Conservation (phyloP, 1,139 yeast genomes). For the Lizanozyma gosingica region DNA sequence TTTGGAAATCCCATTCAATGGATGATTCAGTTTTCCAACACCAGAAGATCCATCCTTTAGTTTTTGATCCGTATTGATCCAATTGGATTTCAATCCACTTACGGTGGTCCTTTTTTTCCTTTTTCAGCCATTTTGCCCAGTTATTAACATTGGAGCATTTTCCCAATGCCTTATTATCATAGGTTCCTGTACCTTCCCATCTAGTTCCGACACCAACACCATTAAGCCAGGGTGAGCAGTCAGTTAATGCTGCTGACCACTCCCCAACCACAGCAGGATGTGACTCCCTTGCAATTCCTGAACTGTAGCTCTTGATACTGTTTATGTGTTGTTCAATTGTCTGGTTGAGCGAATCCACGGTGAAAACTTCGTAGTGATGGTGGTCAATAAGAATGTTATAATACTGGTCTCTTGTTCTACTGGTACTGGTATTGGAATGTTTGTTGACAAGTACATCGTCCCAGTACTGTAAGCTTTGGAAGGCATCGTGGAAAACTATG, state of each 20-base stretch:
- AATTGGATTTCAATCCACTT: constrained; percentile 42
- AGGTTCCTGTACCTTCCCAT: constrained; percentile 41
- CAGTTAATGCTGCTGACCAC: constrained; percentile 58
- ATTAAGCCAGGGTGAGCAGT: constrained; percentile 58
- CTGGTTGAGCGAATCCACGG: constrained; percentile 28
- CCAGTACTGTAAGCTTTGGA: constrained; percentile 43
- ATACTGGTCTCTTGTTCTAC: constrained; percentile 11
- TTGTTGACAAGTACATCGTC: constrained; percentile 31
- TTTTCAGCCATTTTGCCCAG: constrained; percentile 19
- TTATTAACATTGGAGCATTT: constrained; percentile 24
- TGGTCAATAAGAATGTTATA: constrained; percentile 48
- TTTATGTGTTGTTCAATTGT: constrained; percentile 28
- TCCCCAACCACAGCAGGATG: constrained; percentile 55
- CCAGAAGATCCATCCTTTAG: constrained; percentile 63
- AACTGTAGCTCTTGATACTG: constrained; percentile 28
- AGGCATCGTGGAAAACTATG: constrained; percentile 53
- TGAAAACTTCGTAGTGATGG: constrained; percentile 58
- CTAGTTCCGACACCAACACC: constrained; percentile 54
- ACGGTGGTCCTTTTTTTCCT: constrained; percentile 27
- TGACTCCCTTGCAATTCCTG: constrained; percentile 24
- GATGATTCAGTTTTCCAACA: constrained; percentile 57
- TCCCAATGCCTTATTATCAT: constrained; percentile 24
- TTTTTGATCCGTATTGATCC: constrained; percentile 31
- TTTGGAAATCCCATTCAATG: constrained; percentile 55
- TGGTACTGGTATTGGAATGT: constrained; percentile 5